Evolutionary conservation across 352 stramenopile species (phyloP).

Genomic region (Pythium phragmiticola): DNA sequence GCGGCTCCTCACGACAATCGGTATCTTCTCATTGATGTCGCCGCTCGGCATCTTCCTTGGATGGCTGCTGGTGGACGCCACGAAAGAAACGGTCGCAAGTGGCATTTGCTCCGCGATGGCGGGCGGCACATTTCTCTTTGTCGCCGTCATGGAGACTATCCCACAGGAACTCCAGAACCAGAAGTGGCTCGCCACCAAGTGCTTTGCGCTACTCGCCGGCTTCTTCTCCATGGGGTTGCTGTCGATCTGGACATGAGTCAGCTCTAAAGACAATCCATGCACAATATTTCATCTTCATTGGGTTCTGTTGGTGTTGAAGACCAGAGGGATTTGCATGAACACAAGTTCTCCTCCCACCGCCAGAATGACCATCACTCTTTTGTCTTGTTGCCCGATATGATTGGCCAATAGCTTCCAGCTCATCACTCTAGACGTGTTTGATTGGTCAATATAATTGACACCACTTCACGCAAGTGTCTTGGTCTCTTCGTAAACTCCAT

Average conservation of each 20-base stretch:
- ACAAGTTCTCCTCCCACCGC: neutral
- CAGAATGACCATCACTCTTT: neutral
- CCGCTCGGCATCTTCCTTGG: constrained; percentile 67
- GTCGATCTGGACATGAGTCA: constrained; percentile 61
- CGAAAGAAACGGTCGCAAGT: constrained; percentile 43
- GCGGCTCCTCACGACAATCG: constrained; percentile 43
- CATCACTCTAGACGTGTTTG: neutral
- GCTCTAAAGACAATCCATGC: neutral
- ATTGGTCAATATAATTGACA: constrained; percentile 17
- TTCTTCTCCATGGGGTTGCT: constrained; percentile 66
- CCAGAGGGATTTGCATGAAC: neutral
- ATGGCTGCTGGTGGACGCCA: constrained; percentile 44
- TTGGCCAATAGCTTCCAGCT: constrained; percentile 24
- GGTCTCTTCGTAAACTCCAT: neutral
- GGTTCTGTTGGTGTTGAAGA: too few relatives aligned
- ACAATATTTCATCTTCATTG: too few relatives aligned
- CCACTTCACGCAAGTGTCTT: neutral
- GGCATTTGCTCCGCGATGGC: constrained; percentile 75
- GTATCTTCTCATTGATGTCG: constrained; percentile 74
- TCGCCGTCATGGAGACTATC: constrained; percentile 81
- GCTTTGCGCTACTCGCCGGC: constrained; percentile 46
- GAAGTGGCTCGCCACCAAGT: constrained; percentile 49
- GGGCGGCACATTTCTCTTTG: constrained; percentile 79
- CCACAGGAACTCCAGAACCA: constrained; percentile 72
- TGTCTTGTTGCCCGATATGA: neutral